Percentiles rank a stretch among this genome's conserved stretches.
Conservation (phyloP, 768 basidiomycete species). For the Serendipita sp. region DNA sequence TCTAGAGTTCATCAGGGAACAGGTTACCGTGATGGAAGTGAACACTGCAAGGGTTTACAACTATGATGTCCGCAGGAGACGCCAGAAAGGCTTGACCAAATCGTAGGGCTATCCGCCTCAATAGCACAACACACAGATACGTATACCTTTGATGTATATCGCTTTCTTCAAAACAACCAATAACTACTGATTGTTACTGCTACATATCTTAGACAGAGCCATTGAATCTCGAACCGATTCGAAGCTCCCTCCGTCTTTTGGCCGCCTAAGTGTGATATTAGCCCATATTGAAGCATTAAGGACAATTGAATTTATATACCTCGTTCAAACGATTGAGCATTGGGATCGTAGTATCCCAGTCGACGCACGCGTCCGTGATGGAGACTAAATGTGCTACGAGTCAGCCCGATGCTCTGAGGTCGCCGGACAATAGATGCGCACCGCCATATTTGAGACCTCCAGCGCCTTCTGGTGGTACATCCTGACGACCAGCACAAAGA, state of each 20-base stretch:
- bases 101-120: background rate
- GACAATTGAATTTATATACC: constrained; percentile 15
- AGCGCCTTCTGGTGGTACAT: constrained; percentile 59
- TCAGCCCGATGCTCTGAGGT: constrained; percentile 41
- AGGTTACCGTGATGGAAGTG: constrained; percentile 89
- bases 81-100: constrained; percentile 24
- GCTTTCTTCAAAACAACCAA: no score
- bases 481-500: constrained; percentile 47
- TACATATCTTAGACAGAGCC: no score
- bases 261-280: no score
- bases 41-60: constrained; percentile 95
- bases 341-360: constrained; percentile 61
- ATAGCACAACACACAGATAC: background rate
- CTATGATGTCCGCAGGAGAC: constrained; percentile 77
- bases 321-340: constrained; percentile 63
- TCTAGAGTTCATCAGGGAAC: constrained; percentile 83
- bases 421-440: no score
- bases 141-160: no score
- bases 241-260: no score
- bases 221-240: no score
- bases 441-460: constrained; percentile 56
- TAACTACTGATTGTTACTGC: no score
- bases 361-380: constrained; percentile 86
- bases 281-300: no score
- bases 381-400: constrained; percentile 27